Conservation (phyloP, 2,329 filamentous ascomycete genomes). For the Sporothrix sp. region DNA sequence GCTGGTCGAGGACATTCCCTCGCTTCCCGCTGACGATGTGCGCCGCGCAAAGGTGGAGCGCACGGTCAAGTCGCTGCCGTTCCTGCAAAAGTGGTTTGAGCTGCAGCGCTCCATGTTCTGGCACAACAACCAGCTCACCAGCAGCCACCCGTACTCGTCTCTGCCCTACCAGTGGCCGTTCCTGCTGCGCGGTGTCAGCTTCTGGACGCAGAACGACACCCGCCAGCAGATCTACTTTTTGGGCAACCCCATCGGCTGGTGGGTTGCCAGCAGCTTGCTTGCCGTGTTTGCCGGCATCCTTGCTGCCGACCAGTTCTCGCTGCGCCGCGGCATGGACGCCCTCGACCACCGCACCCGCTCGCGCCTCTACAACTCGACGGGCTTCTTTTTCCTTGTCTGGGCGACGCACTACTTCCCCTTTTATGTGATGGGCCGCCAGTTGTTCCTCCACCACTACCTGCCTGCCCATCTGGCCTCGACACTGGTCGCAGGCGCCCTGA, state of each 20-base stretch:
- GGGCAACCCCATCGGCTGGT: slow-evolving; percentile 95
- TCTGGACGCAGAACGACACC: slow-evolving; percentile 96
- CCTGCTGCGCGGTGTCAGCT: slow-evolving; percentile 90
- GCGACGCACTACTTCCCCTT: slow-evolving; percentile 96
- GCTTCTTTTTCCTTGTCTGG: slow-evolving; percentile 98
- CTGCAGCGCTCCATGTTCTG: slow-evolving; percentile 97
- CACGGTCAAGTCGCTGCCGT: slow-evolving; percentile 74
- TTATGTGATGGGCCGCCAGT: slow-evolving; percentile 94
- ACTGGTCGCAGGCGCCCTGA: slow-evolving; percentile 78
- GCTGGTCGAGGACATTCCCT: slow-evolving; percentile 87
- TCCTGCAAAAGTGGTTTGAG: slow-evolving; percentile 91
- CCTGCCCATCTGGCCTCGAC: slow-evolving; percentile 86
- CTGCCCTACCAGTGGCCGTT: slow-evolving; percentile 97
- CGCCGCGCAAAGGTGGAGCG: slow-evolving; percentile 67
- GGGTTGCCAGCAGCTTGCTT: slow-evolving; percentile 83
- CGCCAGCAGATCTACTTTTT: slow-evolving; percentile 97
- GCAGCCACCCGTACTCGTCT: slow-evolving; percentile 91
- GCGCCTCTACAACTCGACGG: slow-evolving; percentile 94
- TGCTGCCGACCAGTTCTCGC: slow-evolving; percentile 83
- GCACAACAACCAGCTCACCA: slow-evolving; percentile 97
- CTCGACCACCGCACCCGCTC: slow-evolving; percentile 88
- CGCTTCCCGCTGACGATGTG: slow-evolving; percentile 57
- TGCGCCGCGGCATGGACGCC: slow-evolving; percentile 86
- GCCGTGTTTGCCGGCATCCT: slow-evolving; percentile 91
- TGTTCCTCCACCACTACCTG: slow-evolving; percentile 96